Conservation (phyloP, 2,329 filamentous ascomycete species). For the Botrytis byssoidea region DNA sequence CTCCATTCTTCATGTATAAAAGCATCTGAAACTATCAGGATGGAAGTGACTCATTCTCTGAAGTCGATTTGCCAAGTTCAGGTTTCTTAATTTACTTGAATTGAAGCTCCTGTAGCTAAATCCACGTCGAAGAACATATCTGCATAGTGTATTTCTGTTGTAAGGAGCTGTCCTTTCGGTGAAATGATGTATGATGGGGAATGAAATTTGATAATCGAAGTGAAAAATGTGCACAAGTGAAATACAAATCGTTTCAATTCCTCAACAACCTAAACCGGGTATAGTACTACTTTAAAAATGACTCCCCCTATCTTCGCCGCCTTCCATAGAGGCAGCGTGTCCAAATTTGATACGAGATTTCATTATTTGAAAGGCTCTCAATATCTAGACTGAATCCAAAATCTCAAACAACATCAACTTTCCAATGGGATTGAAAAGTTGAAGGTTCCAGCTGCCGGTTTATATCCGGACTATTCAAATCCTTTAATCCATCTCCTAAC, state of each 20-base stretch:
- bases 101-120: too few species aligned
- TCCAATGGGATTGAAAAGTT: neutral
- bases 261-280: neutral
- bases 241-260: neutral
- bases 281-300: neutral
- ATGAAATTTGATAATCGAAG: neutral
- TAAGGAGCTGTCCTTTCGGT: neutral
- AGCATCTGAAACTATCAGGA: neutral
- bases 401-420: neutral
- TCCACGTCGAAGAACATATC: neutral
- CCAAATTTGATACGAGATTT: neutral
- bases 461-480: neutral
- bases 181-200: neutral
- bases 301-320: neutral
- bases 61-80: neutral
- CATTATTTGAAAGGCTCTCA: neutral
- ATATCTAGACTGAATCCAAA: neutral
- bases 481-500: constrained; percentile 29
- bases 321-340: neutral
- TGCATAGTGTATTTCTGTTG: neutral
- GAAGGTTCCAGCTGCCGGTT: neutral
- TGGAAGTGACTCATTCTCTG: neutral
- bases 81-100: neutral
- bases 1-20: neutral
- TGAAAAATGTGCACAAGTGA: neutral